Evolutionary conservation across 306 rosid genomes (phyloP).

Genomic region (Inga oerstediana): DNA sequence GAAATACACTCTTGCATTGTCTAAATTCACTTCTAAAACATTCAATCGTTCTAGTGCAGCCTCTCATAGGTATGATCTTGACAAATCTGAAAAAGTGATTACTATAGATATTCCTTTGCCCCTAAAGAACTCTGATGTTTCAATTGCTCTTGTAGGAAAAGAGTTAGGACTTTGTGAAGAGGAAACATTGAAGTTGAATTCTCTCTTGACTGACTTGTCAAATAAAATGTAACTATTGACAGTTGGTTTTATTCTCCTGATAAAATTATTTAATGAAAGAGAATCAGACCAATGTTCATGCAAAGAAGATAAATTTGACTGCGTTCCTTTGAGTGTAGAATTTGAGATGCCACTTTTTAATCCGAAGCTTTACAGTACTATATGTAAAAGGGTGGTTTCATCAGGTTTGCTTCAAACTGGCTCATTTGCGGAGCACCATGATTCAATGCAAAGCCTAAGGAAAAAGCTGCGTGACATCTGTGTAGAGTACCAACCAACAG

Average conservation of each 20-base stretch:
- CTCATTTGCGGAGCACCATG: slow-evolving; percentile 67
- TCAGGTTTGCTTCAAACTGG: slow-evolving; percentile 80
- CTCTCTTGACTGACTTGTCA: slow-evolving; percentile 66
- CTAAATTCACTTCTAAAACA: slow-evolving; percentile 79
- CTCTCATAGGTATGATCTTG: slow-evolving; percentile 77
- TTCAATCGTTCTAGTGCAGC: slow-evolving; percentile 90
- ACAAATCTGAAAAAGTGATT: slow-evolving; percentile 60
- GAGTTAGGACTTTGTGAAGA: too few relatives aligned
- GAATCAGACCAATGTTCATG: slow-evolving; percentile 39
- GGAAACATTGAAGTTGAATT: slow-evolving; percentile 39
- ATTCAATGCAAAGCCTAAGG: slow-evolving; percentile 81
- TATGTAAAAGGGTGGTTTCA: slow-evolving; percentile 79
- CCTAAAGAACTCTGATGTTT: slow-evolving; percentile 79
- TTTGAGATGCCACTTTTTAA: slow-evolving; percentile 92
- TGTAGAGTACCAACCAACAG: slow-evolving; percentile 82
- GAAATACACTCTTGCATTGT: slow-evolving; percentile 83
- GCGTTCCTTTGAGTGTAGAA: slow-evolving; percentile 93
- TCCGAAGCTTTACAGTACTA: slow-evolving; percentile 75
- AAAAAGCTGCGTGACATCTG: slow-evolving; percentile 79
- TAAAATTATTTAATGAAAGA: slow-evolving; percentile 71
- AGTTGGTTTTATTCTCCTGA: slow-evolving; percentile 82
- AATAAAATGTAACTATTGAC: slow-evolving; percentile 71
- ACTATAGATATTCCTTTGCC: slow-evolving; percentile 94
- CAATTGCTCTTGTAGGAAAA: background rate
- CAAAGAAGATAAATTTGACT: slow-evolving; percentile 65